These are phyloP conservation scores for Botrytis pseudocinerea DNA, from an alignment of 2,329 filamentous ascomycete genomes.

Conservation along the genomic window DNA sequence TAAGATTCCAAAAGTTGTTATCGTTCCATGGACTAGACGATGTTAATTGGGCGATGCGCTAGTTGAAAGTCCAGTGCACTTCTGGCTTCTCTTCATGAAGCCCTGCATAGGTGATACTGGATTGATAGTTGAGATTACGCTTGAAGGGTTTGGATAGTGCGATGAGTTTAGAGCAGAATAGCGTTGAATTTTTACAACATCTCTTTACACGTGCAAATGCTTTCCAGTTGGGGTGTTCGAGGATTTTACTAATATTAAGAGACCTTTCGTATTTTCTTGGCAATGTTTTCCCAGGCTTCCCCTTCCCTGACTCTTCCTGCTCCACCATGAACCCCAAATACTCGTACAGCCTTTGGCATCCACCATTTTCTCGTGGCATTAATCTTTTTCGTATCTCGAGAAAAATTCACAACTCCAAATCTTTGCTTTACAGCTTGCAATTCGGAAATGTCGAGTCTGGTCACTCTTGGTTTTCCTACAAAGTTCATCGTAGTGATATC, in stretches of 20 bases:
- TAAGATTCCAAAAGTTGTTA: background rate
- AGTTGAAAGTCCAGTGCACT: background rate
- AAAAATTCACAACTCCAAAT: conserved; percentile 40
- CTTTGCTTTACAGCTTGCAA: conserved; percentile 34
- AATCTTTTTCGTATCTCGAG: conserved; percentile 32
- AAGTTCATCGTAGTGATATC: conserved; percentile 46
- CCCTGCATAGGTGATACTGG: background rate
- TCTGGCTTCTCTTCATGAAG: too few species aligned
- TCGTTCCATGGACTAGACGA: conserved; percentile 4
- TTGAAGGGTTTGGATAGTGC: background rate
- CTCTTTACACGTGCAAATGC: background rate
- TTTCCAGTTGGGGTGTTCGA: background rate
- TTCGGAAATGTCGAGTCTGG: conserved; percentile 35
- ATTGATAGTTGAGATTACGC: background rate
- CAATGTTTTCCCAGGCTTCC: conserved; percentile 39
- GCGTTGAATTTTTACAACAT: background rate
- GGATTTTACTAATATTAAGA: background rate
- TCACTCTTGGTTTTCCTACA: conserved; percentile 43
- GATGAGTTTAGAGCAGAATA: background rate
- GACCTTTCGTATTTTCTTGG: conserved; percentile 15
- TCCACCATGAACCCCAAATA: conserved; percentile 39
- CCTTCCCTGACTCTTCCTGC: conserved; percentile 30
- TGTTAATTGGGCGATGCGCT: background rate
- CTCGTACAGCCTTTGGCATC: conserved; percentile 33
- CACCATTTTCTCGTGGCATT: conserved; percentile 38